These are phyloP conservation scores for Agrocybe chaxingu DNA, from an alignment of 768 basidiomycete genomes.

Conservation along the genomic window DNA sequence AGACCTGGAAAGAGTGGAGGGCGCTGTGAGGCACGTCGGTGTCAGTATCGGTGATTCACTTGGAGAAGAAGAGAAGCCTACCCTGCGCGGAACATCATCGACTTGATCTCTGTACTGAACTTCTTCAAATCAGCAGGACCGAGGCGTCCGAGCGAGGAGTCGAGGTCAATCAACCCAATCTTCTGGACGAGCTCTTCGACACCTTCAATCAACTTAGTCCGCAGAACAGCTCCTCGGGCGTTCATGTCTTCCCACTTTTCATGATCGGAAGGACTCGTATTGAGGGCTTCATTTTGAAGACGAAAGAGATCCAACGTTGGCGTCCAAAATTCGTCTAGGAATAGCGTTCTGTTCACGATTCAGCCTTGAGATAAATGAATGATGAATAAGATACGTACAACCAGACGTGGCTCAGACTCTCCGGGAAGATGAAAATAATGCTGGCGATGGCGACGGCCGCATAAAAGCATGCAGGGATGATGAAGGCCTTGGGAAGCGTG, in stretches of 20 bases:
- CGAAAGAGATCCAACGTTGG: conserved; percentile 29
- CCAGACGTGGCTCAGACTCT: conserved; percentile 42
- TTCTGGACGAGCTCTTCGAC: conserved; percentile 30
- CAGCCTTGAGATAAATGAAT: background rate
- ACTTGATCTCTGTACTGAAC: conserved; percentile 34
- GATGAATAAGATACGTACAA: conserved; percentile 19
- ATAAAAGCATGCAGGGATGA: conserved; percentile 38
- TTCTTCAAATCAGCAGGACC: conserved; percentile 39
- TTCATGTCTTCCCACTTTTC: conserved; percentile 27
- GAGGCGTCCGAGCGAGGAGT: conserved; percentile 39
- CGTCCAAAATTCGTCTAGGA: conserved; percentile 27
- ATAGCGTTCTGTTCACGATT: conserved; percentile 19
- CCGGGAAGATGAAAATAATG: conserved; percentile 39
- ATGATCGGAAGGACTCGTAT: conserved; percentile 30
- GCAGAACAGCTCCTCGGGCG: conserved; percentile 20
- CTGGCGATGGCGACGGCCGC: conserved; percentile 36
- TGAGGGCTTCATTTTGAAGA: conserved; percentile 30
- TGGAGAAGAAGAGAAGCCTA: conserved; percentile 15
- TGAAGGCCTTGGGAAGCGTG: conserved; percentile 34
- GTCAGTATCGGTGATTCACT: background rate
- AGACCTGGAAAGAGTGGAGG: conserved; percentile 34
- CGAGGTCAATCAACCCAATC: conserved; percentile 36
- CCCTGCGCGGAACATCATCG: conserved; percentile 34
- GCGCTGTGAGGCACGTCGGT: conserved; percentile 20
- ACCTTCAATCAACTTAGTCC: conserved; percentile 26